Base-by-base conservation (phyloP, 2,329 filamentous ascomycete genomes). In the Paraphaeosphaeria minitans region DNA sequence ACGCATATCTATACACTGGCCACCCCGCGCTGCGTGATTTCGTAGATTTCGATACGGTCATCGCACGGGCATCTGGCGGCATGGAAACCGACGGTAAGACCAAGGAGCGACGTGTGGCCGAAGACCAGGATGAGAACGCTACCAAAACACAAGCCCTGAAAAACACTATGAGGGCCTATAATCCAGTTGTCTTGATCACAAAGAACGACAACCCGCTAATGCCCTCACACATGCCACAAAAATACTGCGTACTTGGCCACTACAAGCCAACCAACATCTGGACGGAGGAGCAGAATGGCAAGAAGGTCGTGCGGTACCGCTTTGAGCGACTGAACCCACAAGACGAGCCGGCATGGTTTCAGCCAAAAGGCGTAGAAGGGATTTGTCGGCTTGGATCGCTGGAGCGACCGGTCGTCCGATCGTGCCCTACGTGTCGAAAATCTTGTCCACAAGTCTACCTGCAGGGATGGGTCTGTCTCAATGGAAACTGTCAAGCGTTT, bases 191-290 rank as follows among this genome's bases (percentile, higher is more conserved):
- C 39, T 64, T 79, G 31, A 75, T 76, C 31, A 73, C 74, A 82
- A 87, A 89, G 1, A 72, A 82, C 16, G 72, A 82, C 54, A 85
- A 87, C 61, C 69, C 72, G 3, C 70, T 80, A 22, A 78, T 83
- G 19, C 79, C 80, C 0, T 81, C 80, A 1, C 76, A 79, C 27
- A 77, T 88, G 8, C 83, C 84, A 0, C 80, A 88, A 57, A 77
- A 82, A 0, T 92, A 87, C 66, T 87, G 84, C 56, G 85, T 92
- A 0, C 79, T 93, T 43, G 88, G 81, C n/a, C 87, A 82, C 72
- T 93, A 91, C 70, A 85, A 87, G 50, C 79, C 90, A 13, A 89
- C 88, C 0, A 79, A 89, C 50, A 79, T 92, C 0, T 93, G 90
- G 90, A 79, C 76, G 12, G 90, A 93, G 65, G 82, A 80, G 33